Evolutionary conservation across 2,329 filamentous ascomycete genomes (phyloP).

Genomic region (Aspergillus brasiliensis): DNA sequence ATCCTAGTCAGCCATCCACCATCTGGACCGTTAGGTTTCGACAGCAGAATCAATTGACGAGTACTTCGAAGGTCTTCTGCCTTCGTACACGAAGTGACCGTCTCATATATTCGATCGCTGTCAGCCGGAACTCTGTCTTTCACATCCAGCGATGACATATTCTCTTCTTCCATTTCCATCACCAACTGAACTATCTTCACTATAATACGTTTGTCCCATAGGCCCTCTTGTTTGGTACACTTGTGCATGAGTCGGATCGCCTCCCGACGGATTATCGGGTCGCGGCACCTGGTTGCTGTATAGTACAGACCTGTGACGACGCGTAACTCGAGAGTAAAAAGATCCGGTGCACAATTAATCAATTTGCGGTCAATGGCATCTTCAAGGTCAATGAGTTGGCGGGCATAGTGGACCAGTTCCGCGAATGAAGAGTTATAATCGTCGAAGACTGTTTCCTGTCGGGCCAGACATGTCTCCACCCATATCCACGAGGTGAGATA

Average conservation of each 20-base stretch:
- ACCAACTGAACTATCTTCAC: conserved; percentile 10
- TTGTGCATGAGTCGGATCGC: conserved; percentile 25
- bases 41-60: not conserved
- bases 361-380: not conserved
- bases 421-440: conserved; percentile 13
- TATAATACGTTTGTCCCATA: conserved; percentile 18
- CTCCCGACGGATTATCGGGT: conserved; percentile 32
- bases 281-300: conserved; percentile 34
- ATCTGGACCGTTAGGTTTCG: not conserved
- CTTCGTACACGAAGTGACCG: not conserved
- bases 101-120: conserved; percentile 4
- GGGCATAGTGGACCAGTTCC: conserved; percentile 8
- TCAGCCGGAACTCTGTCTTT: conserved; percentile 17
- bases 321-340: conserved; percentile 31
- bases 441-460: conserved; percentile 15
- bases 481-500: conserved; percentile 17
- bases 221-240: conserved; percentile 18
- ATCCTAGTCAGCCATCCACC: not conserved
- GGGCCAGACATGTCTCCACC: conserved; percentile 8
- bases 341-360: not conserved
- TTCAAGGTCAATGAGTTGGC: conserved; percentile 13
- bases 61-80: not conserved
- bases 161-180: conserved; percentile 21
- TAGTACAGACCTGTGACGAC: conserved; percentile 38
- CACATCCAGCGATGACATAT: conserved; percentile 9